phyloP scores from a whole-genome alignment of 1,284 basidiomycete genomes.

The Ceratobasidium sp. region DNA sequence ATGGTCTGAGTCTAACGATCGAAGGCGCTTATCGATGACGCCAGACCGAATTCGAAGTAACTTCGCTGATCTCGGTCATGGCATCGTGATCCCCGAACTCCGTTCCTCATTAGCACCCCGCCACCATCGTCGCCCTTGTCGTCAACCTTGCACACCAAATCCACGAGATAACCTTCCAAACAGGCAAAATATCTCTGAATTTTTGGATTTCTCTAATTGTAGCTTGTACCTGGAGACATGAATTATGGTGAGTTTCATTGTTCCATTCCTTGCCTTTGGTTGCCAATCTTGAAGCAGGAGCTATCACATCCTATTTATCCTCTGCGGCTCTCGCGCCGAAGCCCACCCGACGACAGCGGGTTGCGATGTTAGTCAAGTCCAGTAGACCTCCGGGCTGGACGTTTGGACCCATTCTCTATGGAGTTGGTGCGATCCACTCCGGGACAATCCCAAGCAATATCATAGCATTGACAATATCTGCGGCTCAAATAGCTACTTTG shows the following conservation, averaged over 20 bases:
- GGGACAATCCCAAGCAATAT: slow-evolving; percentile 40
- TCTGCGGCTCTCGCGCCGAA: slow-evolving; percentile 29
- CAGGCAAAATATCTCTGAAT: neutral
- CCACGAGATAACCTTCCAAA: neutral
- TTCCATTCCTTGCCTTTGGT: neutral
- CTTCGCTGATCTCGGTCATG: neutral
- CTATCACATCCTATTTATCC: slow-evolving; percentile 13
- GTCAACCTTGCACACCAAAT: neutral
- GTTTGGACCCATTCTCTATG: slow-evolving; percentile 46
- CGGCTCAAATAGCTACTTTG: slow-evolving; percentile 41
- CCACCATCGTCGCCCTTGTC: neutral
- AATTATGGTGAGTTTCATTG: slow-evolving; percentile 13
- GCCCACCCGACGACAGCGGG: slow-evolving; percentile 20
- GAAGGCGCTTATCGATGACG: no score
- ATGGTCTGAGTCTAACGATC: no score
- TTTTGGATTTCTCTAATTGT: no score
- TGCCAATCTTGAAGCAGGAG: neutral
- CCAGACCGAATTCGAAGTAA: neutral
- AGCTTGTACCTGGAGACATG: neutral
- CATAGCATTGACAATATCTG: slow-evolving; percentile 34
- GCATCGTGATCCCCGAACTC: neutral
- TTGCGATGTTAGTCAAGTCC: slow-evolving; percentile 34
- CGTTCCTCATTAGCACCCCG: neutral
- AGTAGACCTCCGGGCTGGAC: slow-evolving; percentile 45
- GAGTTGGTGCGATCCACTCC: slow-evolving; percentile 45